Evolutionary conservation across 73 alveolate species (phyloP).

Genomic region (Tetrahymena malaccensis): DNA sequence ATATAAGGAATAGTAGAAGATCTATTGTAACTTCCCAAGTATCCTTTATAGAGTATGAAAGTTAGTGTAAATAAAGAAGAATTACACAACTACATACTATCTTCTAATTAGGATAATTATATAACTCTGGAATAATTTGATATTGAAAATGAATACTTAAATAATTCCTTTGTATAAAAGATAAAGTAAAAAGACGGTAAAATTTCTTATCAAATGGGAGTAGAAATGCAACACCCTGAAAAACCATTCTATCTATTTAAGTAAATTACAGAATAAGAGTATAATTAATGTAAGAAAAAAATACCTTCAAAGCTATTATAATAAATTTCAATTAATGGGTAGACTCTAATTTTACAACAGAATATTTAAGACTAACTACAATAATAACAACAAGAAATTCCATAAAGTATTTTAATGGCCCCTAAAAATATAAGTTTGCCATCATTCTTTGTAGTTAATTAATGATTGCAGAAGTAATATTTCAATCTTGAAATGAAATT

Average conservation of each 20-base stretch:
- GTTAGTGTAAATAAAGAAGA: neutral
- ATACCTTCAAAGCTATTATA: neutral
- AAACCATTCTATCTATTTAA: neutral
- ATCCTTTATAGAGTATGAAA: neutral
- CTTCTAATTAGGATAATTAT: neutral
- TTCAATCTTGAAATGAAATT: no score
- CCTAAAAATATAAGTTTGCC: neutral
- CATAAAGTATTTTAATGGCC: neutral
- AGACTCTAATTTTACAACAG: neutral
- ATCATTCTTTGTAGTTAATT: neutral
- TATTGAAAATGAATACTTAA: neutral
- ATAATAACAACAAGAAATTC: neutral
- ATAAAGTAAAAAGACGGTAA: neutral
- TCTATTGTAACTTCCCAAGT: neutral
- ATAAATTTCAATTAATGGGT: neutral
- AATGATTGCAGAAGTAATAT: neutral
- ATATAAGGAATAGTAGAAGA: neutral
- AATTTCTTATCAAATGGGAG: neutral
- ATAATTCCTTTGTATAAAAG: neutral
- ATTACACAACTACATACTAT: neutral
- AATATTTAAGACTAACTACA: neutral
- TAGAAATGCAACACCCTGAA: neutral
- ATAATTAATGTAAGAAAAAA: neutral
- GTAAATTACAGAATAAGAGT: neutral
- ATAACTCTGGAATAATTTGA: neutral